Conservation (phyloP, 108 stramenopile species). For the Hondaea fermentalgiana region DNA sequence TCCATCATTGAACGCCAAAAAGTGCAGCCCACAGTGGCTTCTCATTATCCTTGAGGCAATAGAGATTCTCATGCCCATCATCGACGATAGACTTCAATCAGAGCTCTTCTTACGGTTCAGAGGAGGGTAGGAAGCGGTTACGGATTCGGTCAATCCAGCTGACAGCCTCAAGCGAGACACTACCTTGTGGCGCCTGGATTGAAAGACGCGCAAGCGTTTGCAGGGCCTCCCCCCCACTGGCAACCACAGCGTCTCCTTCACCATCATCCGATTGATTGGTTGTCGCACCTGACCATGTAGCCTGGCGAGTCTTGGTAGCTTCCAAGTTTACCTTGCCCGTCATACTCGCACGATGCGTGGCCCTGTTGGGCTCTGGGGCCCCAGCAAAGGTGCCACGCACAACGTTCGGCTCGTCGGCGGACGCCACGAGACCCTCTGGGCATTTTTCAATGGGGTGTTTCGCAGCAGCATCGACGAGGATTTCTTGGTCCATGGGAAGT, state of each 20-base stretch:
- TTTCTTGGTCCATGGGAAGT: neutral
- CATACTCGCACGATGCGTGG: neutral
- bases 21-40: no score
- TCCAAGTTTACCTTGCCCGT: neutral
- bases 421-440: neutral
- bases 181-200: neutral
- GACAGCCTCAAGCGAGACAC: neutral
- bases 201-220: neutral
- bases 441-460: neutral
- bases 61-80: neutral
- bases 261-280: neutral
- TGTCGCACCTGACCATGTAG: neutral
- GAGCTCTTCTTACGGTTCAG: neutral
- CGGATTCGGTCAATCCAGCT: neutral
- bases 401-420: neutral
- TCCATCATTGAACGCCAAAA: neutral
- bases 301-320: neutral
- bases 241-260: no score
- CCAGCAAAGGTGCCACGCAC: neutral
- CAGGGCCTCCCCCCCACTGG: no score
- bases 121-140: neutral
- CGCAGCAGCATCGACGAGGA: neutral
- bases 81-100: neutral
- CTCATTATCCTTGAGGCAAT: no score
- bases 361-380: neutral